A percentile compares a stretch with the other conserved stretches of the same genome.
These are phyloP conservation scores for Ganoderma resinaceum DNA, from an alignment of 1,284 basidiomycete genomes.

Conservation along the genomic window DNA sequence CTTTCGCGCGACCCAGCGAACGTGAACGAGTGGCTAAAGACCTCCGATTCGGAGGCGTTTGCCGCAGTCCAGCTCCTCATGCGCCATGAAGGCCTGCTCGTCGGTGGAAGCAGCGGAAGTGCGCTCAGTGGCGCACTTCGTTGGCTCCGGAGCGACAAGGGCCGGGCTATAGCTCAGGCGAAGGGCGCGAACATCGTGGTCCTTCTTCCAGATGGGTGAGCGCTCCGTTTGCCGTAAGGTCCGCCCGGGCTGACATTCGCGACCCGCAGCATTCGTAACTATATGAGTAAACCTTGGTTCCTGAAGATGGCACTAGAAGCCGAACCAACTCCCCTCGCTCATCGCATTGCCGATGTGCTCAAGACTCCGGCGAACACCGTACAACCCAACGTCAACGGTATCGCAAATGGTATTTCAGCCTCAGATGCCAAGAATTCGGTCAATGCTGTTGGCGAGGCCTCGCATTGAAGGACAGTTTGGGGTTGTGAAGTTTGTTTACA, in stretches of 20 bases:
- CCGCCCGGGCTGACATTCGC: constrained; percentile 1
- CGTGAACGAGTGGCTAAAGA: constrained; percentile 88
- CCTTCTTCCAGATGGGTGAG: constrained; percentile 89
- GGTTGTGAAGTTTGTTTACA: not conserved
- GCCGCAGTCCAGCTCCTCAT: constrained; percentile 81
- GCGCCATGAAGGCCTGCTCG: constrained; percentile 86
- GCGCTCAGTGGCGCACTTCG: constrained; percentile 80
- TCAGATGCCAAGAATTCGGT: constrained; percentile 22
- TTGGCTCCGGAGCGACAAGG: constrained; percentile 80
- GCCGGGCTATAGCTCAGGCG: constrained; percentile 71
- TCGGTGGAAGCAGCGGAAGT: constrained; percentile 93
- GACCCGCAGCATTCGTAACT: constrained; percentile 82
- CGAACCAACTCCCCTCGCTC: constrained; percentile 59
- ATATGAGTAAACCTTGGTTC: constrained; percentile 95
- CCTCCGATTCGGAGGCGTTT: constrained; percentile 84
- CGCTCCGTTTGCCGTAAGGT: constrained; percentile 10
- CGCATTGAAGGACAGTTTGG: constrained; percentile 5
- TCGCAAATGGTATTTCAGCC: constrained; percentile 31
- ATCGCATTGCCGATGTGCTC: constrained; percentile 55
- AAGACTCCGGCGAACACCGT: constrained; percentile 25
- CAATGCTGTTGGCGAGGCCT: constrained; percentile 26
- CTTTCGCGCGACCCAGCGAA: constrained; percentile 61
- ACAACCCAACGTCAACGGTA: constrained; percentile 26
- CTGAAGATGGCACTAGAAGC: constrained; percentile 66
- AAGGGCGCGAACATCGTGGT: constrained; percentile 89